Percentiles rank a stretch among this genome's conserved stretches.
Evolutionary conservation across 2,329 filamentous ascomycete species (phyloP).

Genomic region (Pezicula rhizophila): DNA sequence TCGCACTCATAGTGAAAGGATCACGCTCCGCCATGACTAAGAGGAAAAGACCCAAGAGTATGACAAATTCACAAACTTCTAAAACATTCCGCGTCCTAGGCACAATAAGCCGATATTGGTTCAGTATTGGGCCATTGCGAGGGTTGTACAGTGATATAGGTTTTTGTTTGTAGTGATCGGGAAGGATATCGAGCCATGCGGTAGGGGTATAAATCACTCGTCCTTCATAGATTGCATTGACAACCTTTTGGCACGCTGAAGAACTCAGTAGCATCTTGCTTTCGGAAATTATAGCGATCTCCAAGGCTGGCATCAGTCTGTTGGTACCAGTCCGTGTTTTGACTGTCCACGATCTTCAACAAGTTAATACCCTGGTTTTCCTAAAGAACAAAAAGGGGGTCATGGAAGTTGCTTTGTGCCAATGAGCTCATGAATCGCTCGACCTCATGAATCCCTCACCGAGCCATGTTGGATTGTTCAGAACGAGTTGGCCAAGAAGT

Average conservation of each 20-base stretch:
- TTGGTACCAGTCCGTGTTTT: constrained; percentile 39
- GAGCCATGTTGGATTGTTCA: no score
- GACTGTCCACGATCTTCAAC: constrained; percentile 29
- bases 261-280: constrained; percentile 73
- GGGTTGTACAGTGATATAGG: constrained; percentile 79
- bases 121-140: constrained; percentile 66
- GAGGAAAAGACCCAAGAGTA: constrained; percentile 64
- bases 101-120: constrained; percentile 80
- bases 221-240: constrained; percentile 76
- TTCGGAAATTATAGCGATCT: constrained; percentile 77
- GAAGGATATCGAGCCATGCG: constrained; percentile 75
- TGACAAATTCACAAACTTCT: constrained; percentile 67
- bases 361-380: no score
- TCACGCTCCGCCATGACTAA: constrained; percentile 65
- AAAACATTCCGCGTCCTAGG: constrained; percentile 71
- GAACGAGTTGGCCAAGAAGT: no score
- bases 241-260: constrained; percentile 74
- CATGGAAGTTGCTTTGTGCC: no score
- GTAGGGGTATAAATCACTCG: constrained; percentile 77
- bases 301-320: constrained; percentile 60
- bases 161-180: constrained; percentile 79
- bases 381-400: no score
- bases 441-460: no score
- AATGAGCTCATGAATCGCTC: no score
- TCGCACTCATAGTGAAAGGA: constrained; percentile 44